A percentile compares a stretch with the other conserved stretches of the same genome.
These are phyloP conservation scores for Boechera divaricarpa DNA, from an alignment of 345 rosid species.

Conservation along the genomic window DNA sequence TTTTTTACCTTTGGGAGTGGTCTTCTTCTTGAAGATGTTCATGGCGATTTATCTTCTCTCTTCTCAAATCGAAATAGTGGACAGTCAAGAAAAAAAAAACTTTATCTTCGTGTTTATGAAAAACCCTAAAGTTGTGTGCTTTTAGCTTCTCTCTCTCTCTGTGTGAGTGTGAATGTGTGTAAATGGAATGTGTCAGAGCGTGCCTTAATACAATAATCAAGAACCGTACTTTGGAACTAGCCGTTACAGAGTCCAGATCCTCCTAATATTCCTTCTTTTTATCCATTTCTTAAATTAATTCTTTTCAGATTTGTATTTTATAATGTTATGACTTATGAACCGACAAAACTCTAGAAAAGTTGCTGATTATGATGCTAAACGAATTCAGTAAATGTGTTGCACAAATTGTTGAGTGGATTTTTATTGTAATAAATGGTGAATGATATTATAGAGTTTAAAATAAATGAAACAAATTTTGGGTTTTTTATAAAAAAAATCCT, in stretches of 20 bases:
- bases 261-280: conserved; percentile 37
- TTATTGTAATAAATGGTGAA: no score
- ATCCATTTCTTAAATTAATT: conserved; percentile 13
- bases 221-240: conserved; percentile 40
- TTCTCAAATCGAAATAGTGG: not conserved
- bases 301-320: not conserved
- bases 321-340: conserved; percentile 1
- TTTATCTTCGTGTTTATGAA: not conserved
- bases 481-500: no score
- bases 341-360: conserved; percentile 16
- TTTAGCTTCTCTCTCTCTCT: not conserved
- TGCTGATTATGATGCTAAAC: not conserved
- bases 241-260: conserved; percentile 44
- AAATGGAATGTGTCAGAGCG: conserved; percentile 34
- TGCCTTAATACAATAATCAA: conserved; percentile 29
- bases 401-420: no score
- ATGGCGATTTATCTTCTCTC: conserved; percentile 37
- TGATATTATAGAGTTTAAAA: no score
- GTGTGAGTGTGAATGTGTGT: not conserved
- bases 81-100: not conserved
- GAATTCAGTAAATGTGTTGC: not conserved
- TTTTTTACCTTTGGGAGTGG: conserved; percentile 78
- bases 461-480: no score
- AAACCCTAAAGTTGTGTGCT: conserved; percentile 25
- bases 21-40: conserved; percentile 90